These are phyloP conservation scores for Lepiota brunneoincarnata DNA, from an alignment of 768 basidiomycete species.

Conservation along the genomic window DNA sequence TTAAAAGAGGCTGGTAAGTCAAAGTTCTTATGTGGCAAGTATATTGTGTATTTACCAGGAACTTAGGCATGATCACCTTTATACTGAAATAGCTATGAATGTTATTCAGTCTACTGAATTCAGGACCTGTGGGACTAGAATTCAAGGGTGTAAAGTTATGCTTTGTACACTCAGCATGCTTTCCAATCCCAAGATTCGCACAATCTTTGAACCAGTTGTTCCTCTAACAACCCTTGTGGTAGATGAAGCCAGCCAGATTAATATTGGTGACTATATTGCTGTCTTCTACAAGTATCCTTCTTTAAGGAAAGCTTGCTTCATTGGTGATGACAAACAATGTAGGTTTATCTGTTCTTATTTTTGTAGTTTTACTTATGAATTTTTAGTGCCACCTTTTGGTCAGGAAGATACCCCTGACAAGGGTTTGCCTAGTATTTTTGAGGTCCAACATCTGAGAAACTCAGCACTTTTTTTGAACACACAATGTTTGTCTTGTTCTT, in stretches of 20 bases:
- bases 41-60: background rate
- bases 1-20: slow-evolving; percentile 60
- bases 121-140: slow-evolving; percentile 14
- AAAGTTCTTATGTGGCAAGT: slow-evolving; percentile 9
- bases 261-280: slow-evolving; percentile 49
- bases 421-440: slow-evolving; percentile 75
- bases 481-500: slow-evolving; percentile 55
- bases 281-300: slow-evolving; percentile 34
- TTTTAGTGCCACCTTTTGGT: slow-evolving; percentile 76
- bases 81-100: slow-evolving; percentile 43
- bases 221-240: slow-evolving; percentile 52
- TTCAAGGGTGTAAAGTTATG: slow-evolving; percentile 48
- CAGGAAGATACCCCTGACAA: slow-evolving; percentile 53
- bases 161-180: slow-evolving; percentile 82
- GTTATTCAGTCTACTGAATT: slow-evolving; percentile 51
- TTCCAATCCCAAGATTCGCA: slow-evolving; percentile 34
- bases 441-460: slow-evolving; percentile 55
- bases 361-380: slow-evolving; percentile 12
- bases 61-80: slow-evolving; percentile 79
- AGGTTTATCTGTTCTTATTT: slow-evolving; percentile 20
- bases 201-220: slow-evolving; percentile 29
- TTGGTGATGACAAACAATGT: slow-evolving; percentile 72
- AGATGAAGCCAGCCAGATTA: slow-evolving; percentile 71
- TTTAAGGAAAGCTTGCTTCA: slow-evolving; percentile 55
- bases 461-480: slow-evolving; percentile 59